Evolutionary conservation across 2,329 filamentous ascomycete species (phyloP).

Genomic region (Chaetomiaceae sp.): DNA sequence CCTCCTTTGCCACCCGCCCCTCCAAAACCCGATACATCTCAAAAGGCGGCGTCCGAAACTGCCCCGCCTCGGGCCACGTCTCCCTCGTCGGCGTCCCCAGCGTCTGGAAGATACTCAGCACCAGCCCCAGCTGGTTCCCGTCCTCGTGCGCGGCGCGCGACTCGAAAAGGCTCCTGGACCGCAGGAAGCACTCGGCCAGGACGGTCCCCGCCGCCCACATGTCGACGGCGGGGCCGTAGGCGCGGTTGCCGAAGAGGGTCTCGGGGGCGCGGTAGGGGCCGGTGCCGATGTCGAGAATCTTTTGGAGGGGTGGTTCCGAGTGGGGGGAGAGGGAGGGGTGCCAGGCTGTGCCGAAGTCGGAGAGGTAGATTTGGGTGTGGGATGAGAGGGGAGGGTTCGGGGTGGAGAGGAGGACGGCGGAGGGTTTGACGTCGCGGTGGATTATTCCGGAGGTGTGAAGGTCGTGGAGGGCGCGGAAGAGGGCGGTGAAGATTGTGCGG

Average conservation of each 20-base stretch:
- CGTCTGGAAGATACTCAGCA: constrained; percentile 88
- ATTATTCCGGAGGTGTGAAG: constrained; percentile 75
- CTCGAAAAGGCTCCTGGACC: constrained; percentile 68
- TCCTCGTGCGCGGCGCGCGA: constrained; percentile 68
- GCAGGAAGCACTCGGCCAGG: constrained; percentile 67
- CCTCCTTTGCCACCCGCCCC: constrained; percentile 48
- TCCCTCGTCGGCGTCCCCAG: constrained; percentile 79
- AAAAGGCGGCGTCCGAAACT: constrained; percentile 73
- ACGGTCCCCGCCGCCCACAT: constrained; percentile 87
- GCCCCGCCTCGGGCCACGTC: constrained; percentile 74
- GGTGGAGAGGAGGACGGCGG: constrained; percentile 72
- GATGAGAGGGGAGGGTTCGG: constrained; percentile 42
- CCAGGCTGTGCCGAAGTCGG: constrained; percentile 94
- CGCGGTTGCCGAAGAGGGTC: constrained; percentile 75
- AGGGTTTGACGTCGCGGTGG: constrained; percentile 91
- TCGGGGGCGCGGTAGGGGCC: constrained; percentile 89
- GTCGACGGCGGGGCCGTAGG: constrained; percentile 70
- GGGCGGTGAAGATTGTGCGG: constrained; percentile 53
- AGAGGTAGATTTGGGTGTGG: constrained; percentile 54
- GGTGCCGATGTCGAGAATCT: constrained; percentile 91
- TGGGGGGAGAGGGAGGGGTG: constrained; percentile 53
- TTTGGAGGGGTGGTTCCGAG: constrained; percentile 61
- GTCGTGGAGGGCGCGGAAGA: constrained; percentile 66
- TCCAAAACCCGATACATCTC: constrained; percentile 81
- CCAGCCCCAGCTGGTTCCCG: constrained; percentile 85